Percentiles rank a stretch among this genome's conserved stretches.
phyloP scores from a whole-genome alignment of 306 rosid genomes.

The Amphicarpaea edgeworthii region DNA sequence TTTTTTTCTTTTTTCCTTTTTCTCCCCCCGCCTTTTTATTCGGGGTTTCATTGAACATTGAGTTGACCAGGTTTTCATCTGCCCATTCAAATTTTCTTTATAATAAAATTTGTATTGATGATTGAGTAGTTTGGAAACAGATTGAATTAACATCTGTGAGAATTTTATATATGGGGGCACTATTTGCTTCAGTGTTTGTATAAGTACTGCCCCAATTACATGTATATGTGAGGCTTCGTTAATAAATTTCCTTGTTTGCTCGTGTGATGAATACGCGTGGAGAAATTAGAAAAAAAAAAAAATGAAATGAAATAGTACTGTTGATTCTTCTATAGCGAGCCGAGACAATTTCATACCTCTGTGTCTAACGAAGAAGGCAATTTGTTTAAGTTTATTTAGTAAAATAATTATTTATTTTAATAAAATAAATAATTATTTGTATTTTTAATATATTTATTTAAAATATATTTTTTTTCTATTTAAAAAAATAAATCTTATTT shows the following conservation, averaged over 20 bases:
- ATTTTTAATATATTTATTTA: too few species aligned
- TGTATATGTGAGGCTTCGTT: constrained; percentile 7
- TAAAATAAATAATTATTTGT: too few species aligned
- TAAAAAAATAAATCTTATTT: too few species aligned
- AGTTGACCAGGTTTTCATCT: constrained; percentile 42
- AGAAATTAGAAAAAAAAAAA: not conserved
- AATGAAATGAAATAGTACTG: too few species aligned
- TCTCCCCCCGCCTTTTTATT: constrained; percentile 48
- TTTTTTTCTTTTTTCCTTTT: not conserved
- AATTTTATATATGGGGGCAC: not conserved
- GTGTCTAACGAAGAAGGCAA: too few species aligned
- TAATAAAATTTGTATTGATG: constrained; percentile 15
- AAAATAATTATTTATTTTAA: too few species aligned
- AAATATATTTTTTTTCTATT: too few species aligned
- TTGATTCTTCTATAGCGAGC: too few species aligned
- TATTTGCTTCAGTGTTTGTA: not conserved
- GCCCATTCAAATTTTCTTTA: constrained; percentile 15
- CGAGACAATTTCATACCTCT: too few species aligned
- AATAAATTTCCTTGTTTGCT: not conserved
- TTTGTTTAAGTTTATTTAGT: too few species aligned
- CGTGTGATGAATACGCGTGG: not conserved
- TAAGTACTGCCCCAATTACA: not conserved
- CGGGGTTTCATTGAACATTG: constrained; percentile 41
- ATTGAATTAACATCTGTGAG: constrained; percentile 31
- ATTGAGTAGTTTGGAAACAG: constrained; percentile 34